Evolutionary conservation across 2,329 filamentous ascomycete genomes (phyloP).

Genomic region (Ilyonectria sp.): DNA sequence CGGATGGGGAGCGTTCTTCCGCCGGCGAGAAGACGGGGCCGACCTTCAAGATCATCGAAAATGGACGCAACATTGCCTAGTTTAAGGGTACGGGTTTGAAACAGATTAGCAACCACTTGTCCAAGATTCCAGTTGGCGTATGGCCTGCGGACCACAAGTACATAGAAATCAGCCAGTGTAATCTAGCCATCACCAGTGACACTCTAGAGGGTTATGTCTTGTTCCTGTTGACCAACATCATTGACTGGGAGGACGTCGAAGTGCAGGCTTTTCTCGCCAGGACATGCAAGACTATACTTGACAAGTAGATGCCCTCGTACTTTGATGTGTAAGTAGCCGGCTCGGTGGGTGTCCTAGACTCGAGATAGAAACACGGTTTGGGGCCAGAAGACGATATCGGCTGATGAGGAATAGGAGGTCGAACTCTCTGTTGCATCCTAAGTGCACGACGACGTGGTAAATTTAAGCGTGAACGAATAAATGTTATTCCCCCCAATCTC

Average conservation of each 20-base stretch:
- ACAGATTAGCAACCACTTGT: conserved; percentile 1
- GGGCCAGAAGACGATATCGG: not conserved
- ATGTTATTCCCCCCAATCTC: too few relatives aligned
- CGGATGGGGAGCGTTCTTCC: not conserved
- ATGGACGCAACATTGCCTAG: not conserved
- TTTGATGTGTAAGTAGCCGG: conserved; percentile 40
- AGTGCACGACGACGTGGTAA: not conserved
- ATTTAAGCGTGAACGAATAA: too few relatives aligned
- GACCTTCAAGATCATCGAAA: conserved; percentile 23
- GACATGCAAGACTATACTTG: conserved; percentile 44
- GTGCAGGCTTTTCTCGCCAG: conserved; percentile 44
- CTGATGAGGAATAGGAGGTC: not conserved
- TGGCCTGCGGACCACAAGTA: conserved; percentile 1
- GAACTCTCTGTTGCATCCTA: not conserved
- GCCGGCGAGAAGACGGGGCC: not conserved
- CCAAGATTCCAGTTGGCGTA: conserved; percentile 1
- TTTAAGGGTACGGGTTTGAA: conserved; percentile 1
- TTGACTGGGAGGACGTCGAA: conserved; percentile 46
- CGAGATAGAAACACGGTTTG: not conserved
- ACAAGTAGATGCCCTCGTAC: conserved; percentile 42
- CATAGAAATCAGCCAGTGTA: conserved; percentile 46
- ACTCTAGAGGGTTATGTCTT: conserved; percentile 51
- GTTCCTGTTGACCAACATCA: conserved; percentile 48
- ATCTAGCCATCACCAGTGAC: conserved; percentile 49
- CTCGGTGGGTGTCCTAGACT: not conserved